phyloP scores from a whole-genome alignment of 2,329 filamentous ascomycete species.

The Alternaria incomplexa region DNA sequence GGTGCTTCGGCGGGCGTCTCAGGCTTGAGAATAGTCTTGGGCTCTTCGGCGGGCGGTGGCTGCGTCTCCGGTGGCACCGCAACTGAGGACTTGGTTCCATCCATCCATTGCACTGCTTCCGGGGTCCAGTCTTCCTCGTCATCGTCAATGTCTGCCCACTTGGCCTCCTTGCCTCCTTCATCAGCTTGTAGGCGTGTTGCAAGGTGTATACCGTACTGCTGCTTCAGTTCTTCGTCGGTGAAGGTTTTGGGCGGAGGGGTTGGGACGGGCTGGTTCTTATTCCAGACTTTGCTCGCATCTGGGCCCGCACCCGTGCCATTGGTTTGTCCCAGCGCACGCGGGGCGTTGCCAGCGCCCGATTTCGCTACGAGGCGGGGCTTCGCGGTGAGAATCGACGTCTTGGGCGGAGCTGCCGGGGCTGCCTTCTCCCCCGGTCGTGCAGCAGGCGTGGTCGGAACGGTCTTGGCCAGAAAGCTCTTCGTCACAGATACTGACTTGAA shows the following conservation, averaged over 20 bases:
- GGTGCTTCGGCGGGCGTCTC: constrained; percentile 49
- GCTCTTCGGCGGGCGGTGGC: constrained; percentile 36
- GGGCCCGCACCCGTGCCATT: constrained; percentile 67
- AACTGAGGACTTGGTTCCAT: constrained; percentile 82
- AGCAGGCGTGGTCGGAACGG: constrained; percentile 59
- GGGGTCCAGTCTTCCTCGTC: constrained; percentile 88
- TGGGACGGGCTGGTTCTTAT: constrained; percentile 81
- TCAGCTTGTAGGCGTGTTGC: constrained; percentile 79
- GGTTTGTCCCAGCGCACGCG: constrained; percentile 61
- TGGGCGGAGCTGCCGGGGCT: constrained; percentile 47
- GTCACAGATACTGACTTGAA: constrained; percentile 90
- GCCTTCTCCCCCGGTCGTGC: constrained; percentile 63
- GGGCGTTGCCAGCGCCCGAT: constrained; percentile 65
- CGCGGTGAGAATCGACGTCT: constrained; percentile 60
- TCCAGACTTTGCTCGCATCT: constrained; percentile 81
- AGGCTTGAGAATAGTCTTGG: constrained; percentile 31
- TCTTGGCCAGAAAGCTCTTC: constrained; percentile 82
- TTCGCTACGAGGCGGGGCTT: constrained; percentile 79
- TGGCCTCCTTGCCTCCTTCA: constrained; percentile 74
- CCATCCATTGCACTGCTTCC: constrained; percentile 85
- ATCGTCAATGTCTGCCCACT: constrained; percentile 90
- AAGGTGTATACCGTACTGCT: constrained; percentile 86
- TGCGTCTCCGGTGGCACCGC: constrained; percentile 59
- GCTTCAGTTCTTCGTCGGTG: constrained; percentile 82
- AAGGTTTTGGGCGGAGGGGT: constrained; percentile 78